Evolutionary conservation across 1,284 basidiomycete genomes (phyloP).

Genomic region (Irpex sp.): DNA sequence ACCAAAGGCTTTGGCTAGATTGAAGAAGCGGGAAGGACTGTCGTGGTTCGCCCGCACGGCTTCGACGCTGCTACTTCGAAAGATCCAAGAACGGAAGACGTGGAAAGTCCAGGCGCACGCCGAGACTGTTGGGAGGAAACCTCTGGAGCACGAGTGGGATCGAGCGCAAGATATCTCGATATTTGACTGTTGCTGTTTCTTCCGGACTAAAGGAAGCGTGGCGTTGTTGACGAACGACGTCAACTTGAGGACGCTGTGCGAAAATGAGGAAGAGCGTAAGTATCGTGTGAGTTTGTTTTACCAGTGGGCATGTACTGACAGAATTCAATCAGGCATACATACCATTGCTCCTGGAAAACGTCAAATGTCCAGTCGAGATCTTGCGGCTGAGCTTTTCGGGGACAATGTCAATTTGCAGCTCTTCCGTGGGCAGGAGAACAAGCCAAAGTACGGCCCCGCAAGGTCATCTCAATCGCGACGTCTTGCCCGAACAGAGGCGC

Average conservation of each 20-base stretch:
- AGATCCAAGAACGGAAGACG: slow-evolving; percentile 52
- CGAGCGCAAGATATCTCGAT: slow-evolving; percentile 61
- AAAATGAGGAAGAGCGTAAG: slow-evolving; percentile 42
- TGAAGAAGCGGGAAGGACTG: slow-evolving; percentile 53
- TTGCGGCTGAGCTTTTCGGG: slow-evolving; percentile 17
- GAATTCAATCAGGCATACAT: not conserved
- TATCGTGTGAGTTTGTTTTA: not conserved
- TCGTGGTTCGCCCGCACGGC: slow-evolving; percentile 71
- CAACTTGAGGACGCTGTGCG: slow-evolving; percentile 53
- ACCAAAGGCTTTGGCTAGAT: slow-evolving; percentile 33
- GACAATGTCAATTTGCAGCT: slow-evolving; percentile 12
- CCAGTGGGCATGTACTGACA: not conserved
- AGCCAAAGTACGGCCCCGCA: slow-evolving; percentile 22
- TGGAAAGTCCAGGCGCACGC: slow-evolving; percentile 64
- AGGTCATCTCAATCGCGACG: slow-evolving; percentile 10
- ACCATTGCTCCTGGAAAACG: slow-evolving; percentile 20
- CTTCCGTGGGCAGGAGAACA: slow-evolving; percentile 23
- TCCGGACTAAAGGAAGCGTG: slow-evolving; percentile 29
- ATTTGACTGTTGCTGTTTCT: slow-evolving; percentile 68
- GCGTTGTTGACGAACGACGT: slow-evolving; percentile 63
- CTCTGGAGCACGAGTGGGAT: slow-evolving; percentile 8
- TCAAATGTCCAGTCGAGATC: slow-evolving; percentile 29
- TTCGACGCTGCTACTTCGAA: slow-evolving; percentile 65
- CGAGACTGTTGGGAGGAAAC: slow-evolving; percentile 52
- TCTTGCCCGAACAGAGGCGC: slow-evolving; percentile 19